Evolutionary conservation across 2,329 filamentous ascomycete genomes (phyloP).

Genomic region (Ciborinia camelliae): DNA sequence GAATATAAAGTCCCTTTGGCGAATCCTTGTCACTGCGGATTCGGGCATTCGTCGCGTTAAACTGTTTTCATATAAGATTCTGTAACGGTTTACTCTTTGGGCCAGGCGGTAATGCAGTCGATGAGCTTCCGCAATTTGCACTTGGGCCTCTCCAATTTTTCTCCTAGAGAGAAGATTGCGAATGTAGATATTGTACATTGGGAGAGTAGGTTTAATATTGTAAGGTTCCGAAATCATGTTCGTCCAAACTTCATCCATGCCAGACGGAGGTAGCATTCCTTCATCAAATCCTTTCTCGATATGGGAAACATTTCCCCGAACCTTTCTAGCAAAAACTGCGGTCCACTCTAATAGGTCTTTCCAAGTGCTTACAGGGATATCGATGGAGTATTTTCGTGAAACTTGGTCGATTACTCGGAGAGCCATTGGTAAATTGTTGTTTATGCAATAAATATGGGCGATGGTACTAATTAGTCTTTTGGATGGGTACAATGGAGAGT

Average conservation of each 20-base stretch:
- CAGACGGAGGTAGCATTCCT: slow-evolving; percentile 26
- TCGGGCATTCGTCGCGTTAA: neutral
- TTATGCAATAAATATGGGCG: slow-evolving; percentile 66
- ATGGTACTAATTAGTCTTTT: slow-evolving; percentile 58
- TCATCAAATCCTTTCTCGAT: slow-evolving; percentile 5
- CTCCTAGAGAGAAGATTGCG: slow-evolving; percentile 22
- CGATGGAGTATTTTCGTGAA: slow-evolving; percentile 55
- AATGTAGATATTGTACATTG: slow-evolving; percentile 34
- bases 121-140: slow-evolving; percentile 25
- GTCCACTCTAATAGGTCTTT: slow-evolving; percentile 64
- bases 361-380: slow-evolving; percentile 60
- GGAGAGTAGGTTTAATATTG: slow-evolving; percentile 31
- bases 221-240: slow-evolving; percentile 35
- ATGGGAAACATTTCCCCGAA: neutral
- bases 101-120: slow-evolving; percentile 14
- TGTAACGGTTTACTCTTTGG: neutral
- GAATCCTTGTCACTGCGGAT: slow-evolving; percentile 20
- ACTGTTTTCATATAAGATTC: slow-evolving; percentile 4
- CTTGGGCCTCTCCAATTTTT: slow-evolving; percentile 23
- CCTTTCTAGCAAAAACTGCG: slow-evolving; percentile 50
- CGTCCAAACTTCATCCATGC: slow-evolving; percentile 31
- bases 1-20: slow-evolving; percentile 6
- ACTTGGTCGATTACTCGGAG: slow-evolving; percentile 60
- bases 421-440: slow-evolving; percentile 58
- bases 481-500: slow-evolving; percentile 58